Evolutionary conservation across 805 yeast species (phyloP).

Genomic region (Metschnikowia reukaufii): DNA sequence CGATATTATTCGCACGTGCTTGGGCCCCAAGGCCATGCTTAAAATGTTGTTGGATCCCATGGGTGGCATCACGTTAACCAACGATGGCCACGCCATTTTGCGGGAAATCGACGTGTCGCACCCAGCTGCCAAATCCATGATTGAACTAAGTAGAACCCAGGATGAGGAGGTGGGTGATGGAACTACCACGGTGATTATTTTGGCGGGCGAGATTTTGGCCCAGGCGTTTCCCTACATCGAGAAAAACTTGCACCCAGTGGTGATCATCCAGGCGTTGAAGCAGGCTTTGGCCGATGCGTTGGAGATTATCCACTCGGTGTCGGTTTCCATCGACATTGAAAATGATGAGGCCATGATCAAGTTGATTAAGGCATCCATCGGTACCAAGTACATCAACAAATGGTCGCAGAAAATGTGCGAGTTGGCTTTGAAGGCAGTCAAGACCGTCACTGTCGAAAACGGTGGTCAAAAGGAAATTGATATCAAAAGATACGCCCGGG

Average conservation of each 20-base stretch:
- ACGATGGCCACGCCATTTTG: slow-evolving; percentile 97
- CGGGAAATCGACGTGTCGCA: slow-evolving; percentile 97
- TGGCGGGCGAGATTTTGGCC: slow-evolving; percentile 96
- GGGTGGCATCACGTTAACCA: slow-evolving; percentile 94
- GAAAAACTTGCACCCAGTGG: slow-evolving; percentile 94
- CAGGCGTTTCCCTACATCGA: slow-evolving; percentile 93
- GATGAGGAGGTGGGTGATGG: slow-evolving; percentile 99
- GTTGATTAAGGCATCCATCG: slow-evolving; percentile 86
- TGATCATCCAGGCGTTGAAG: slow-evolving; percentile 90
- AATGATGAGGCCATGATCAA: slow-evolving; percentile 86
- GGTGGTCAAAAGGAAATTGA: slow-evolving; percentile 80
- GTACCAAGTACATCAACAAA: slow-evolving; percentile 88
- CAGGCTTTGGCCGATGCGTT: slow-evolving; percentile 89
- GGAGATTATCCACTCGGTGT: slow-evolving; percentile 78
- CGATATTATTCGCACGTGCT: slow-evolving; percentile 94
- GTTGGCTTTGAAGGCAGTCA: slow-evolving; percentile 84
- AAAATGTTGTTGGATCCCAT: slow-evolving; percentile 97
- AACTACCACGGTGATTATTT: slow-evolving; percentile 93
- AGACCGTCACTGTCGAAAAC: slow-evolving; percentile 65
- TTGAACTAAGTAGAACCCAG: slow-evolving; percentile 93
- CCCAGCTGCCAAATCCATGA: slow-evolving; percentile 99
- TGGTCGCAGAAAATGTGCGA: slow-evolving; percentile 93
- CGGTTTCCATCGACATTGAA: slow-evolving; percentile 77
- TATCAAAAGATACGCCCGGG: slow-evolving; percentile 85
- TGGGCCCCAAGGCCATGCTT: slow-evolving; percentile 98